These are phyloP conservation scores for Ceratocystis destructans DNA, from an alignment of 2,329 filamentous ascomycete genomes.

Conservation along the genomic window DNA sequence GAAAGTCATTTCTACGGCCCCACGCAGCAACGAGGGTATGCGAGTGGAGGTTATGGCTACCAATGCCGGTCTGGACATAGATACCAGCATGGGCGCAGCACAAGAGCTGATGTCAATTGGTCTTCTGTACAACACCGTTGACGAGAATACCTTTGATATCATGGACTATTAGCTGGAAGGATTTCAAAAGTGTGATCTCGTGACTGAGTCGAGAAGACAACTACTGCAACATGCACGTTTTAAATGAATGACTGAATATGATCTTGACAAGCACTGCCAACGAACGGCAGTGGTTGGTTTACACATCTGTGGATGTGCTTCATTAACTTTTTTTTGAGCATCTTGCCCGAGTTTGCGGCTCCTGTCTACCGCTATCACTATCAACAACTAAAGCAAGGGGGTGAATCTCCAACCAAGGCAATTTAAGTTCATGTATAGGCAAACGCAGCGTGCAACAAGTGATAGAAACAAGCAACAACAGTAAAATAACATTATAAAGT, in stretches of 20 bases:
- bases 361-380: too few relatives aligned
- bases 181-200: background rate
- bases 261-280: background rate
- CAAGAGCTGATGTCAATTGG: conserved; percentile 66
- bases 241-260: conserved; percentile 4
- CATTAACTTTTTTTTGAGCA: too few relatives aligned
- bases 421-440: too few relatives aligned
- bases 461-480: background rate
- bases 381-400: too few relatives aligned
- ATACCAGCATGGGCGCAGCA: conserved; percentile 60
- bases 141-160: conserved; percentile 84
- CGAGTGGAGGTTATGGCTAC: conserved; percentile 65
- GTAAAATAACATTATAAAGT: background rate
- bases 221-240: background rate
- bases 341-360: too few relatives aligned
- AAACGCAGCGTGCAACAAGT: too few relatives aligned
- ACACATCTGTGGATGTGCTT: too few relatives aligned
- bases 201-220: background rate
- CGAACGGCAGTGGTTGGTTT: background rate
- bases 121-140: conserved; percentile 77
- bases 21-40: conserved; percentile 67
- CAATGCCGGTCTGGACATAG: conserved; percentile 48
- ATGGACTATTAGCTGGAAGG: conserved; percentile 45
- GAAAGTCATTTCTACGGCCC: conserved; percentile 49
- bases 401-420: too few relatives aligned